Conservation (phyloP, 495 filamentous ascomycete genomes). For the Aspergillus funiculosus region DNA sequence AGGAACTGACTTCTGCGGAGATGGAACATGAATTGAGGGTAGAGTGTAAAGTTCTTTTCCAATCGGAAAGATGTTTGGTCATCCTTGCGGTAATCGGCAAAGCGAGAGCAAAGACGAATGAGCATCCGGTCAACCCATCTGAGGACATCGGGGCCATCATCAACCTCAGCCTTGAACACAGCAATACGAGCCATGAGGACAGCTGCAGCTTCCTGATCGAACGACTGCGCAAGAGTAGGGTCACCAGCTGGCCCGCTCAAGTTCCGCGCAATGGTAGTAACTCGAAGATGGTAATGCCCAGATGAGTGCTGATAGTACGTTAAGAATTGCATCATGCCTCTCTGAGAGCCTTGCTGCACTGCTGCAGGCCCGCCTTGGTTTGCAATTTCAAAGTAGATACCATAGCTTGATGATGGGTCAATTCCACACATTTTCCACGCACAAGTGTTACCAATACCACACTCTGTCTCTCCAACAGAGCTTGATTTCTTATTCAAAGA, state of each 20-base stretch:
- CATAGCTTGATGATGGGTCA: constrained; percentile 87
- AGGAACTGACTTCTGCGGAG: constrained; percentile 94
- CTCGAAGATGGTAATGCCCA: constrained; percentile 90
- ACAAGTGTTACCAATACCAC: constrained; percentile 97
- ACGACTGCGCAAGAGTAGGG: constrained; percentile 94
- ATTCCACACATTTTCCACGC: constrained; percentile 99
- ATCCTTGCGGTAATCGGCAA: constrained; percentile 98
- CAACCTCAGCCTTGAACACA: constrained; percentile 97
- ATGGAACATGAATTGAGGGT: constrained; percentile 99
- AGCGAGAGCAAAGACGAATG: constrained; percentile 91
- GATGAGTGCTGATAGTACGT: constrained; percentile 99
- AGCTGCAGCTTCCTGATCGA: constrained; percentile 96
- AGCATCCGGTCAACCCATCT: constrained; percentile 99
- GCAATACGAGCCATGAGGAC: constrained; percentile 98
- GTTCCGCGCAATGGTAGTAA: constrained; percentile 88
- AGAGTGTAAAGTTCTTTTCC: constrained; percentile 98
- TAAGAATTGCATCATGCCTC: constrained; percentile 96
- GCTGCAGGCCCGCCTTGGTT: constrained; percentile 85
- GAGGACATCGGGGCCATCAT: constrained; percentile 97
- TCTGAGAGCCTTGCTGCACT: constrained; percentile 78
- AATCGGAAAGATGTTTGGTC: constrained; percentile 96
- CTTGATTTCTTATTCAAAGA: constrained; percentile 97
- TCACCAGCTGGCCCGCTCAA: constrained; percentile 93
- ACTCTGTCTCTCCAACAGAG: constrained; percentile 96
- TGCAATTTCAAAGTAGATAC: constrained; percentile 96